Percentiles rank a stretch among this genome's conserved stretches.
Evolutionary conservation across 371 early-diverging fungal genomes (phyloP).

Genomic region (Parasitella parasitica): DNA sequence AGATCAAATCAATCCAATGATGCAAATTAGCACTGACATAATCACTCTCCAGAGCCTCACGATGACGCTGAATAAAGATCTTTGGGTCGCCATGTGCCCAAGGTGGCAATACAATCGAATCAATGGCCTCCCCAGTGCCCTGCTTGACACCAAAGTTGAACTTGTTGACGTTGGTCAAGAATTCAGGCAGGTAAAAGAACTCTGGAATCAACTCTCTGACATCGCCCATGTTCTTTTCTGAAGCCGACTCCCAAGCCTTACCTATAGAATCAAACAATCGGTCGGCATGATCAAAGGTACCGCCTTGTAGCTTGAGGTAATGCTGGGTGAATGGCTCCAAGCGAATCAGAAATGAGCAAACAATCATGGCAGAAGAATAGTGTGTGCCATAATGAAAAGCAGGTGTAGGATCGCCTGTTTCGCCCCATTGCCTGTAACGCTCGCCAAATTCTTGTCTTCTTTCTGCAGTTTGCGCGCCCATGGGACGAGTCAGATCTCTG

Average conservation of each 20-base stretch:
- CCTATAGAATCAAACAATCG: slow-evolving; percentile 65
- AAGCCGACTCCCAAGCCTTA: slow-evolving; percentile 71
- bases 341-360: slow-evolving; percentile 81
- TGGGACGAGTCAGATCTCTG: slow-evolving; percentile 83
- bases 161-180: slow-evolving; percentile 79
- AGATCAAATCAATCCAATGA: slow-evolving; percentile 90
- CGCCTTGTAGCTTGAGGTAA: slow-evolving; percentile 78
- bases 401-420: slow-evolving; percentile 69
- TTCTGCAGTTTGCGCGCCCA: slow-evolving; percentile 79
- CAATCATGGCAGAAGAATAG: slow-evolving; percentile 86
- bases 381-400: slow-evolving; percentile 91
- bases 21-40: slow-evolving; percentile 83
- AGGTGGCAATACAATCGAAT: slow-evolving; percentile 77
- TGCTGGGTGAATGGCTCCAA: slow-evolving; percentile 85
- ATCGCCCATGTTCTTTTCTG: slow-evolving; percentile 76
- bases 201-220: slow-evolving; percentile 90
- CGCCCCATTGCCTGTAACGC: slow-evolving; percentile 67
- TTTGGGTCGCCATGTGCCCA: slow-evolving; percentile 87
- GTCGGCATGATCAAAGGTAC: slow-evolving; percentile 88
- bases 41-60: slow-evolving; percentile 90
- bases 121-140: slow-evolving; percentile 73
- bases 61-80: slow-evolving; percentile 85
- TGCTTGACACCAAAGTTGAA: slow-evolving; percentile 80
- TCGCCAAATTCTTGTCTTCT: slow-evolving; percentile 60
- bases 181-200: slow-evolving; percentile 88